phyloP scores from a whole-genome alignment of 306 rosid genomes.

The Casuarina glauca region DNA sequence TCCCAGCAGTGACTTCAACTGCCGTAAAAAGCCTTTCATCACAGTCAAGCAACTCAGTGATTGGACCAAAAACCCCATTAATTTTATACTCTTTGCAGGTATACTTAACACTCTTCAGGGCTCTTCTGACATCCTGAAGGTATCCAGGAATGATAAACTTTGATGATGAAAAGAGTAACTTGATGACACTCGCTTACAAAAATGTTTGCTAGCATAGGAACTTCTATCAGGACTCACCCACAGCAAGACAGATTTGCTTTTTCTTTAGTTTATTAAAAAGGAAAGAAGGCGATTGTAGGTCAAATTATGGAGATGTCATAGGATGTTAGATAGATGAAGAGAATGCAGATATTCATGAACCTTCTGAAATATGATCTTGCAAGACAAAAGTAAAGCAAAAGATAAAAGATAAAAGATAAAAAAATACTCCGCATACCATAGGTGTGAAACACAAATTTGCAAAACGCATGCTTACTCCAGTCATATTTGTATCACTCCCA shows the following conservation, averaged over 20 bases:
- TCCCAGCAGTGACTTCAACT: constrained; percentile 97
- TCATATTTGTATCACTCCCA: neutral
- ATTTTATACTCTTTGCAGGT: constrained; percentile 66
- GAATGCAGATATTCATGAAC: neutral
- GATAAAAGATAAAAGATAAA: no score
- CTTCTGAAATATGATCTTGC: no score
- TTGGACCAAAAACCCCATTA: constrained; percentile 90
- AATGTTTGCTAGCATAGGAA: no score
- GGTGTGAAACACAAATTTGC: neutral
- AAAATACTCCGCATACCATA: neutral
- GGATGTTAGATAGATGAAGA: neutral
- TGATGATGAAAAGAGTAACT: no score
- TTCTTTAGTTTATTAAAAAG: no score
- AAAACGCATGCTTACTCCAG: neutral
- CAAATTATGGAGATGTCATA: neutral
- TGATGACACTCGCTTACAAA: no score
- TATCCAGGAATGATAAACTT: no score
- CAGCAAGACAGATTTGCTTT: neutral
- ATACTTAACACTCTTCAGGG: constrained; percentile 83
- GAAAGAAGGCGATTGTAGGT: no score
- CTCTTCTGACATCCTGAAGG: constrained; percentile 88
- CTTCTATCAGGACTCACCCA: neutral
- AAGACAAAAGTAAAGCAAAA: no score
- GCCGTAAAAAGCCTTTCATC: constrained; percentile 93
- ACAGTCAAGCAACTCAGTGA: constrained; percentile 86